These are phyloP conservation scores for Camelina hispida DNA, from an alignment of 345 rosid species.

Conservation along the genomic window DNA sequence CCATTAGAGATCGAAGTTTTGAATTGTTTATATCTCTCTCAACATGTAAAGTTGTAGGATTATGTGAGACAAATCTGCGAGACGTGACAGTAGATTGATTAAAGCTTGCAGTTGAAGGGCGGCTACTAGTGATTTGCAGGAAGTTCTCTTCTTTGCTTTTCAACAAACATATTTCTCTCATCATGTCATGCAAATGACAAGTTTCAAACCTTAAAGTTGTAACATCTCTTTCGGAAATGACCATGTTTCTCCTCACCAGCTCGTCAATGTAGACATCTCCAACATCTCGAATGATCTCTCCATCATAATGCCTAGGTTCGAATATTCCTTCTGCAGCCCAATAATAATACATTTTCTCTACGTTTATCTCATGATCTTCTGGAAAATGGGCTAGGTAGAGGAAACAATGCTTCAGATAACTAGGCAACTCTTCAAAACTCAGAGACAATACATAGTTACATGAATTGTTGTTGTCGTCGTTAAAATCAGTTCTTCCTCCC, in stretches of 20 bases:
- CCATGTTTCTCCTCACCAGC: slow-evolving; percentile 41
- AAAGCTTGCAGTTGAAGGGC: neutral
- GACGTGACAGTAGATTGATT: neutral
- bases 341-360: slow-evolving; percentile 25
- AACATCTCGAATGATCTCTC: slow-evolving; percentile 31
- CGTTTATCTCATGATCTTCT: slow-evolving; percentile 38
- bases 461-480: neutral
- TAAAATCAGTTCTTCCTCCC: neutral
- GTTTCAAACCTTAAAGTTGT: neutral
- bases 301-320: neutral
- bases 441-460: slow-evolving; percentile 5
- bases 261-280: slow-evolving; percentile 39
- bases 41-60: neutral
- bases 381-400: slow-evolving; percentile 18
- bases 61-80: slow-evolving; percentile 34
- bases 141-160: slow-evolving; percentile 31
- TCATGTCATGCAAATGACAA: slow-evolving; percentile 31
- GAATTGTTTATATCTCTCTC: neutral
- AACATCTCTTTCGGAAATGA: slow-evolving; percentile 22
- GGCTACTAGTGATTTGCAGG: neutral
- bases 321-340: slow-evolving; percentile 52
- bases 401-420: slow-evolving; percentile 29
- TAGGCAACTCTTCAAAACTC: slow-evolving; percentile 20
- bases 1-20: slow-evolving; percentile 4
- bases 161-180: slow-evolving; percentile 34